A percentile compares a stretch with the other conserved stretches of the same genome.
Conservation (phyloP, 306 rosid genomes). For the Quercus dentata region DNA sequence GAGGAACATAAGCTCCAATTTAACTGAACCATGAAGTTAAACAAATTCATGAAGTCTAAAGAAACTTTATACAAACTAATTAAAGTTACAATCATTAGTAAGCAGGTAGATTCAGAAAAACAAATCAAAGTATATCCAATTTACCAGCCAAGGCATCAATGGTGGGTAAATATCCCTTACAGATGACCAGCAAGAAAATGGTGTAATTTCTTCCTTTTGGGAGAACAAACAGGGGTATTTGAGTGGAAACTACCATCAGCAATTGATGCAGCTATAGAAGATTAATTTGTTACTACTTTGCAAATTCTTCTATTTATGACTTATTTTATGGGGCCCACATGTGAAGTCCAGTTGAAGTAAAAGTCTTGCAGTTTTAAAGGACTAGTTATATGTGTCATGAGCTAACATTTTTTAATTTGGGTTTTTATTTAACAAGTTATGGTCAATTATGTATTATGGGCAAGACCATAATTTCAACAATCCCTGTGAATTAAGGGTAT, state of each 20-base stretch:
- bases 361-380: no score
- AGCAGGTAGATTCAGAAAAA: not conserved
- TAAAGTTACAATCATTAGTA: not conserved
- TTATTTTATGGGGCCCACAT: no score
- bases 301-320: no score
- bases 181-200: not conserved
- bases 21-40: not conserved
- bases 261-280: no score
- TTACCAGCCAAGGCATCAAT: not conserved
- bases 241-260: not conserved
- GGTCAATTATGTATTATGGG: no score
- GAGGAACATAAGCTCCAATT: not conserved
- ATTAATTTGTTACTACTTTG: no score
- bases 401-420: no score
- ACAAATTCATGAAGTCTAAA: not conserved
- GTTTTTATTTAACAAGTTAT: no score
- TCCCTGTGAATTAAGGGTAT: no score
- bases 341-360: no score
- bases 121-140: not conserved
- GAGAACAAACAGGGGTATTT: not conserved
- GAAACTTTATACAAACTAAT: not conserved
- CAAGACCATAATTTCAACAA: no score
- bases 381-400: no score
- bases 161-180: not conserved
- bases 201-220: not conserved